Percentiles rank a stretch among this genome's conserved stretches.
phyloP scores from a whole-genome alignment of 73 alveolate species.

The Paramecium sexaurelia region DNA sequence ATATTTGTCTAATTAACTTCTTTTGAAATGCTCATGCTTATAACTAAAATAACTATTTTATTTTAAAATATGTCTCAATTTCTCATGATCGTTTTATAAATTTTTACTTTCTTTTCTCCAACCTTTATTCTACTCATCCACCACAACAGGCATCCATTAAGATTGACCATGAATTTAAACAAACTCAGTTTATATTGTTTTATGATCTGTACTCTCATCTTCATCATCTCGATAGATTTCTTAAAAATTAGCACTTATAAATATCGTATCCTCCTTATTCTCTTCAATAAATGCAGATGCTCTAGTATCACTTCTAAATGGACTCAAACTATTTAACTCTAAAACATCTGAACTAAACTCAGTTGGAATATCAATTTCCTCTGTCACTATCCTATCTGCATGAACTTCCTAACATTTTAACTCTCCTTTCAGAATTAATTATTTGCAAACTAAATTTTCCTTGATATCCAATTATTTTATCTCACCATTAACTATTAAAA shows the following conservation, averaged over 20 bases:
- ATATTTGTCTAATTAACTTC: background rate
- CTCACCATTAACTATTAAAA: background rate
- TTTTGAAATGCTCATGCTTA: slow-evolving; percentile 22
- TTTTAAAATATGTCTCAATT: background rate
- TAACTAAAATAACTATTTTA: slow-evolving; percentile 1
- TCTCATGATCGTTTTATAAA: slow-evolving; percentile 23
- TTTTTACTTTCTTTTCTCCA: slow-evolving; percentile 4
- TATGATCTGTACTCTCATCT: background rate
- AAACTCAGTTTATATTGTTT: background rate
- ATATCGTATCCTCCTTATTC: slow-evolving; percentile 6
- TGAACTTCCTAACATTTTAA: background rate
- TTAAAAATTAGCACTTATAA: background rate
- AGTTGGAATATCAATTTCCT: slow-evolving; percentile 38
- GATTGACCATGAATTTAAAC: slow-evolving; percentile 48
- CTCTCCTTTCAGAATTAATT: slow-evolving; percentile 19
- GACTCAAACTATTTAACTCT: slow-evolving; percentile 42
- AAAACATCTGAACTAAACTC: slow-evolving; percentile 36
- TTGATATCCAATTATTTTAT: background rate
- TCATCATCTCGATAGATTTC: slow-evolving; percentile 28
- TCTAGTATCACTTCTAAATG: slow-evolving; percentile 27
- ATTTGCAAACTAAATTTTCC: slow-evolving; percentile 1
- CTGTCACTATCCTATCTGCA: slow-evolving; percentile 47
- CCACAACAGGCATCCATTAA: background rate
- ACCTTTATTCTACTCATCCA: background rate
- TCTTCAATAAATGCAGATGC: slow-evolving; percentile 7